These are phyloP conservation scores for Psophocarpus tetragonolobus DNA, from an alignment of 306 rosid species.

Conservation along the genomic window DNA sequence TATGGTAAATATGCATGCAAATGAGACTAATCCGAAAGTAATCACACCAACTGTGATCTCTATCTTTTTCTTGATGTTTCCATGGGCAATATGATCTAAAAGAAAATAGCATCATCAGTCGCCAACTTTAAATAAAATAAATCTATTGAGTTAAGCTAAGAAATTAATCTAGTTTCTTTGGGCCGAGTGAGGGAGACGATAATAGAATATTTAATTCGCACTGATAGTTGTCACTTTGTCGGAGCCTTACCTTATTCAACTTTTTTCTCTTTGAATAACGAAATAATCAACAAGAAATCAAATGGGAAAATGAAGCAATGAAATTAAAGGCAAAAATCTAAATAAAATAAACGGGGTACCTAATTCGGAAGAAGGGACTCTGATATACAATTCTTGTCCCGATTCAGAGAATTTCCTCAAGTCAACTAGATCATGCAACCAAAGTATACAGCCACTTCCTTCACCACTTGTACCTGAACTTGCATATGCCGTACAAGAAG, in stretches of 20 bases:
- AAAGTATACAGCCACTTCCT: background rate
- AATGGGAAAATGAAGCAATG: background rate
- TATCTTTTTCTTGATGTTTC: background rate
- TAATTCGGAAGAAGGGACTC: constrained; percentile 39
- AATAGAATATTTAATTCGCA: too few relatives aligned
- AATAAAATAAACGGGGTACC: constrained; percentile 3
- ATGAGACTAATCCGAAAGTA: background rate
- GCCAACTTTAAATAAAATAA: background rate
- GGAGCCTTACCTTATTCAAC: background rate
- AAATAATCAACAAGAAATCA: background rate
- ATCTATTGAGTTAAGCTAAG: background rate
- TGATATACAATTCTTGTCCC: constrained; percentile 42
- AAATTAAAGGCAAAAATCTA: background rate
- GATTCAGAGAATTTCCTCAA: background rate
- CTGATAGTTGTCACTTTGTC: background rate
- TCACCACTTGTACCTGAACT: background rate
- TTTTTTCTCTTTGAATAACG: background rate
- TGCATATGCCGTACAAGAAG: background rate
- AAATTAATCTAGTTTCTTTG: too few relatives aligned
- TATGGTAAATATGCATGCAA: background rate
- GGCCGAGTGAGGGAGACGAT: too few relatives aligned
- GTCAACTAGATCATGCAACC: background rate
- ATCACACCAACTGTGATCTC: background rate
- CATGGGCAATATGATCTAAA: background rate
- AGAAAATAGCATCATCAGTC: background rate